Base-by-base conservation (phyloP, 208 protist species). In the Herpetomonas muscarum region DNA sequence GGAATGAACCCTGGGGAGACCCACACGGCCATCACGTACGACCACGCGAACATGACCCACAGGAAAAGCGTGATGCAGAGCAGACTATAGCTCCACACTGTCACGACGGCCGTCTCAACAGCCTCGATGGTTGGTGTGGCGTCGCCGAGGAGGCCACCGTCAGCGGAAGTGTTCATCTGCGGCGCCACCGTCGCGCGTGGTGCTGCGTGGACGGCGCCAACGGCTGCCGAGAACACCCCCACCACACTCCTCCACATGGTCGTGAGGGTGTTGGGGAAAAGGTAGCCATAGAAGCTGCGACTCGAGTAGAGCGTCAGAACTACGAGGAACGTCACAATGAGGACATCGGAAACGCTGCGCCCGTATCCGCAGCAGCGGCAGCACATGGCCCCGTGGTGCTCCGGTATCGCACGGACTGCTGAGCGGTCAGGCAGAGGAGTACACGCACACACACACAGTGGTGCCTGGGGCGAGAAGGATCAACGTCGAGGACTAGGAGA, bases 1-100 rank as follows among this genome's bases (percentile, higher is more conserved):
- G 88, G 88, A 37, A 92, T 79, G 42, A 73, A 64, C 24, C 88
- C 88, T 26, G 88, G 80, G 24, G 81, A 61, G 1, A 76, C 74
- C 1, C 75, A 49, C 4, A 86, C 72, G n/a, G 85, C 88, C 66
- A 77, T 77, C 10, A 76, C 34, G 62, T 92, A 95, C 30, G 88
- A 67, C 85, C 84, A 95, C 15, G 63, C 42, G 2, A 72, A 60
- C 69, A 95, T 81, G 34, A 64, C 25, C 26, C 90, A 55, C 26
- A 95, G 53, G 19, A 87, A 30, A 19, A 79, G 12, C 25, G 83
- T 88, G 22, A 81, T 56, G 22, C 64, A 44, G 48, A 92, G 87
- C 21, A 87, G 61, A 31, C 70, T 51, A 78, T 81, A 93, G 17
- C 66, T 74, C 61, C 59, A 74, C 36, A 37, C 13, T 3, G 28